These are phyloP conservation scores for Lactuca saligna DNA, from an alignment of 129 eudicot genomes.

Conservation along the genomic window DNA sequence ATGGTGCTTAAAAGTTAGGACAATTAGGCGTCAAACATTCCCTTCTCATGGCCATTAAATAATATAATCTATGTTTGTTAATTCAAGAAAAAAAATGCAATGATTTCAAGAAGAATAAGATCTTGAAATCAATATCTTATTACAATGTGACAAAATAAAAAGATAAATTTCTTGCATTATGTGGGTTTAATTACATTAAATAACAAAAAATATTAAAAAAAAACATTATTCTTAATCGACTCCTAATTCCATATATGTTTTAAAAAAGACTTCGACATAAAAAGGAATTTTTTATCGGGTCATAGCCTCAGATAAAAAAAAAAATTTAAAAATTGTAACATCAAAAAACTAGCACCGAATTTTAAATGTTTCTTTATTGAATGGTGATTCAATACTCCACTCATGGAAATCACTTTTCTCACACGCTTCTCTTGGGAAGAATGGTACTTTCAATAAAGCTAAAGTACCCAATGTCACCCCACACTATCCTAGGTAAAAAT, in stretches of 20 bases:
- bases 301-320: too few relatives aligned
- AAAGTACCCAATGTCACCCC: constrained; percentile 15
- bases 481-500: constrained; percentile 18
- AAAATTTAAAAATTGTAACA: neutral
- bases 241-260: too few relatives aligned
- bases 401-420: constrained; percentile 31
- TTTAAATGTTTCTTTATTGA: constrained; percentile 27
- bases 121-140: constrained; percentile 30
- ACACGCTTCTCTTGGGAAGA: constrained; percentile 40
- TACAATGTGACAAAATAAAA: neutral
- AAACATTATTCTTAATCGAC: too few relatives aligned
- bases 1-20: constrained; percentile 27
- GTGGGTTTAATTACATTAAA: neutral
- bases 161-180: neutral
- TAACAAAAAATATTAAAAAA: neutral
- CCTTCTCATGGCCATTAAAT: constrained; percentile 64
- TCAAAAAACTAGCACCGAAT: neutral
- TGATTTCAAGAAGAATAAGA: constrained; percentile 38
- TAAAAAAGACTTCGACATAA: too few relatives aligned
- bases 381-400: constrained; percentile 26
- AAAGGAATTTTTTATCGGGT: too few relatives aligned
- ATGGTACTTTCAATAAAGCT: constrained; percentile 28
- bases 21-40: constrained; percentile 76
- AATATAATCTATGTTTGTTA: constrained; percentile 46
- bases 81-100: constrained; percentile 25